phyloP scores from a whole-genome alignment of 2,329 filamentous ascomycete genomes.

The Aaosphaeria arxii region DNA sequence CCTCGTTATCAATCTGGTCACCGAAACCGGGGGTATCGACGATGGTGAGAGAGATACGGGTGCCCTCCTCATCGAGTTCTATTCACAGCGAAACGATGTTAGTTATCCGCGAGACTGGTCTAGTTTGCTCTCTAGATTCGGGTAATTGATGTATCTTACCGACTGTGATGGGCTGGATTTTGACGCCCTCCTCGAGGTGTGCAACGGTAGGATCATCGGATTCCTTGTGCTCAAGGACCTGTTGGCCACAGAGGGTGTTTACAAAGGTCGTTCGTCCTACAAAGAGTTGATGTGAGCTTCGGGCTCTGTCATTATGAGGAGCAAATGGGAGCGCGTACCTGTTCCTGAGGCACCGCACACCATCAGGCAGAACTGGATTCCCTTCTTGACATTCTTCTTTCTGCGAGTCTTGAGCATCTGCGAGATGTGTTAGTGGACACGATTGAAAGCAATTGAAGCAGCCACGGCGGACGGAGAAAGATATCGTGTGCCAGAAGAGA shows the following conservation, averaged over 20 bases:
- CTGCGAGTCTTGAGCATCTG: slow-evolving; percentile 80
- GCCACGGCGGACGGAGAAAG: slow-evolving; percentile 11
- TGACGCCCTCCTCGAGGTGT: slow-evolving; percentile 92
- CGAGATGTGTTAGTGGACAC: slow-evolving; percentile 21
- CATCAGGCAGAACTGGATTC: slow-evolving; percentile 99
- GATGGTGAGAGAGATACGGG: slow-evolving; percentile 95
- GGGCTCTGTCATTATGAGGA: slow-evolving; percentile 2
- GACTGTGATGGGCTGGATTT: slow-evolving; percentile 97
- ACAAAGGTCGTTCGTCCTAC: slow-evolving; percentile 96
- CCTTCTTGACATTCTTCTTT: slow-evolving; percentile 99
- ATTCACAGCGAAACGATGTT: slow-evolving; percentile 59
- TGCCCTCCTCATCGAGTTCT: slow-evolving; percentile 96
- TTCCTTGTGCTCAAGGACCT: slow-evolving; percentile 87
- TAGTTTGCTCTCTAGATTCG: neutral
- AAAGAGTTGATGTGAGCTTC: slow-evolving; percentile 4
- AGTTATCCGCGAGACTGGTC: slow-evolving; percentile 10
- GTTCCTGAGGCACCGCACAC: slow-evolving; percentile 98
- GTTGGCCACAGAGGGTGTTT: slow-evolving; percentile 97
- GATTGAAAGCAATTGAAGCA: slow-evolving; percentile 11
- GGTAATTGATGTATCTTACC: slow-evolving; percentile 55
- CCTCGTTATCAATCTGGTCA: slow-evolving; percentile 99
- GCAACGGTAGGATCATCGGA: slow-evolving; percentile 85
- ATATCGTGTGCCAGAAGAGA: slow-evolving; percentile 18
- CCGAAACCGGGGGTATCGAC: slow-evolving; percentile 98
- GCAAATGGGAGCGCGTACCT: slow-evolving; percentile 58